Evolutionary conservation across 768 basidiomycete genomes (phyloP), one percentile per base, ranked within the genome.

Genomic region (Coprinopsis sp.): DNA sequence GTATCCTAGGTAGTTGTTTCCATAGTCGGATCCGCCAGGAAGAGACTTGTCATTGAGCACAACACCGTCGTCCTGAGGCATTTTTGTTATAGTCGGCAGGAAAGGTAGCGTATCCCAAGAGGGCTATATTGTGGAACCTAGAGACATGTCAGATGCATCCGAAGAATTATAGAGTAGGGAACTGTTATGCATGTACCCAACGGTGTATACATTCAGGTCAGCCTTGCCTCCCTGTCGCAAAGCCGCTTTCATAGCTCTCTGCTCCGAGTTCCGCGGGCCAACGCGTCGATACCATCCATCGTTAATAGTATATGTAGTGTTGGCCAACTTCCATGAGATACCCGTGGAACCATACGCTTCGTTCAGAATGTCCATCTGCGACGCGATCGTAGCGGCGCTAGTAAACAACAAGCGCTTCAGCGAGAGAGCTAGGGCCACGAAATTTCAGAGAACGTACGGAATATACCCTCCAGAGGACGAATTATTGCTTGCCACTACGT

Each of bases 91-190:
- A 79, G 47, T 58, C 52, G 1, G 55, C 65, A 11, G 78, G 79
- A 68, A 77, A 78, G 23, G 77, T 78, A 1, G 77, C 61, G 52
- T 79, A 79, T 23, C 77, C 76, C 19, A 82, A 66, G 12, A 79
- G 70, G 27, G 73, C 73, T 73, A 71, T 37, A 71, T 68, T 21
- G 55, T 24, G n/a, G 24, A 13, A n/a, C 50, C 13, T 30, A 16
- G 43, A 25, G 59, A 36, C 58, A 52, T 5, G 18, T 39, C 16
- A 47, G 4, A 50, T 27, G 41, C n/a, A n/a, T n/a, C n/a, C 52
- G 21, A 23, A 30, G 23, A 44, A 6, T 33, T 29, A 16, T 19
- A 14, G n/a, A 22, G n/a, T n/a, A n/a, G n/a, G 27, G 5, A 28
- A n/a, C 21, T 3, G 7, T 23, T 12, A 57, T 64, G 38, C 53